These are phyloP conservation scores for Termitomyces sp. DNA, from an alignment of 768 basidiomycete species.

Conservation along the genomic window DNA sequence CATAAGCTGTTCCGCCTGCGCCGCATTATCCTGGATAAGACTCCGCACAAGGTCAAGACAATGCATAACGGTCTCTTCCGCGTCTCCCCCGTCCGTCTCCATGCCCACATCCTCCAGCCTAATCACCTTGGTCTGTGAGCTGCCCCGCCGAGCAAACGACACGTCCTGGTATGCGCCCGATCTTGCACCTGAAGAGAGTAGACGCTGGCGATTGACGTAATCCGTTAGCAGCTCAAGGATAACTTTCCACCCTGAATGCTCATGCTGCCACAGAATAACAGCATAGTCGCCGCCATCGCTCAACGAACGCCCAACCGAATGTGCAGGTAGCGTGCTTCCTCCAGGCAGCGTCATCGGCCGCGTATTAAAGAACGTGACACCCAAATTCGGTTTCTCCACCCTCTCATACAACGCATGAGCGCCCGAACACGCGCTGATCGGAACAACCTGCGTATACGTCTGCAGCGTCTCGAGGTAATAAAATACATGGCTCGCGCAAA, in stretches of 20 bases:
- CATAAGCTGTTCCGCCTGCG: constrained; percentile 60
- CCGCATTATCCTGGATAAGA: constrained; percentile 65
- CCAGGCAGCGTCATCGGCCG: constrained; percentile 72
- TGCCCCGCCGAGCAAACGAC: constrained; percentile 44
- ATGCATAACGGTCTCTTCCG: constrained; percentile 63
- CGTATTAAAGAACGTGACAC: constrained; percentile 56
- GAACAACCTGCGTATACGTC: constrained; percentile 71
- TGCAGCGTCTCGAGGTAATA: constrained; percentile 69
- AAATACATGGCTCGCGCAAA: constrained; percentile 67
- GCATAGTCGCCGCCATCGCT: constrained; percentile 67
- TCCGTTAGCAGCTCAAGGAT: constrained; percentile 77
- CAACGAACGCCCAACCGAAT: constrained; percentile 63
- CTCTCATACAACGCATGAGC: constrained; percentile 71
- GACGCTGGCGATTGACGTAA: constrained; percentile 57
- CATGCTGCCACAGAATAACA: constrained; percentile 75
- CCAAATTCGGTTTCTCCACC: constrained; percentile 42
- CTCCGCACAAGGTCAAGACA: constrained; percentile 76
- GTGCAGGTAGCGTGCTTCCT: constrained; percentile 61
- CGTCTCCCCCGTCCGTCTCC: constrained; percentile 55
- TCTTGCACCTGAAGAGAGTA: constrained; percentile 27
- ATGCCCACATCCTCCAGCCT: constrained; percentile 66
- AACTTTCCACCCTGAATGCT: constrained; percentile 83
- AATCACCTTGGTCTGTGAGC: constrained; percentile 34
- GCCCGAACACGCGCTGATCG: constrained; percentile 54
- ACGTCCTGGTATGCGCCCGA: constrained; percentile 41